Conservation (phyloP, 179 eudicot species). For the Beta corolliflora region DNA sequence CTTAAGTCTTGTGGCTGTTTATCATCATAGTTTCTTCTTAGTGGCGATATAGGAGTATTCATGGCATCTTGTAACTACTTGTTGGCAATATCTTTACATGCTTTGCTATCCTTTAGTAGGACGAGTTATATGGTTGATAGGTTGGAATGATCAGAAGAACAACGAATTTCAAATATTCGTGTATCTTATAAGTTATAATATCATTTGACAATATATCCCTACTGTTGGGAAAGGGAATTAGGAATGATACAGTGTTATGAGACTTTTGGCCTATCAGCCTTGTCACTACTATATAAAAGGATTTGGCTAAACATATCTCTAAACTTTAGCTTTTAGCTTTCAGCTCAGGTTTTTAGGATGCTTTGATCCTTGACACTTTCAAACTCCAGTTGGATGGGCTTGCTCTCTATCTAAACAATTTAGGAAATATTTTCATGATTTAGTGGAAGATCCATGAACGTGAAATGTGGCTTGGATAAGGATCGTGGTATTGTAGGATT, state of each 20-base stretch:
- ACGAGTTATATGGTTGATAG: not conserved
- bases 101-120: not conserved
- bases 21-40: not conserved
- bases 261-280: not conserved
- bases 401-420: not conserved
- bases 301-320: not conserved
- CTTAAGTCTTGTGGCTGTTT: not conserved
- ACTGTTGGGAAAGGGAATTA: not conserved
- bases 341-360: not conserved
- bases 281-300: not conserved
- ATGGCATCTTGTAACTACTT: not conserved
- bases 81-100: too few relatives aligned
- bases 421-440: not conserved
- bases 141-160: not conserved
- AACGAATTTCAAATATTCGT: too few relatives aligned
- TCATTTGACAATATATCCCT: not conserved
- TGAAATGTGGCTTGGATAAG: not conserved
- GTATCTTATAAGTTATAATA: too few relatives aligned
- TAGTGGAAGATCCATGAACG: constrained; percentile 2
- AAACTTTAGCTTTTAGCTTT: not conserved
- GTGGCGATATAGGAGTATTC: not conserved
- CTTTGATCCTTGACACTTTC: not conserved
- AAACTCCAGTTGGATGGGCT: not conserved
- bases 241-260: not conserved
- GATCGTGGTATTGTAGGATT: not conserved